Evolutionary conservation across 2,329 filamentous ascomycete genomes (phyloP).

Genomic region (Huntiella decipiens): DNA sequence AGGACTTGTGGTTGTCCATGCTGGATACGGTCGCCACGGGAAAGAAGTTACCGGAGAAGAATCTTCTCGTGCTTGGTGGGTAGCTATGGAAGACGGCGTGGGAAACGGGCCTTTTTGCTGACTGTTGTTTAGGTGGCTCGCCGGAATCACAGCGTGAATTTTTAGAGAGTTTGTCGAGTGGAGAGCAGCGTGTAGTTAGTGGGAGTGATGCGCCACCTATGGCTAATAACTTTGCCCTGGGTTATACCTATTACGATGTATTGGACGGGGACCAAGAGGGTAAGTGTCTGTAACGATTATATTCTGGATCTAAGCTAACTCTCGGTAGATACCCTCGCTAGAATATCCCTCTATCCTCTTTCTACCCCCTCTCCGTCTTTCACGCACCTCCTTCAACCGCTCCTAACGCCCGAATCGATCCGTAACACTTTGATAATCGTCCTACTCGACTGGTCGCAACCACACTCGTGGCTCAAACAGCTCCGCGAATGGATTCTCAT

Average conservation of each 20-base stretch:
- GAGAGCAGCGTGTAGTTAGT: constrained; percentile 32
- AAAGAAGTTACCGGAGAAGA: constrained; percentile 81
- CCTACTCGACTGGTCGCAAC: constrained; percentile 87
- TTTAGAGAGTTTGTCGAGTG: constrained; percentile 42
- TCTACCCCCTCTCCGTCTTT: constrained; percentile 72
- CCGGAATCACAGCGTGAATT: constrained; percentile 73
- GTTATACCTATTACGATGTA: constrained; percentile 90
- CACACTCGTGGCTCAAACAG: constrained; percentile 81
- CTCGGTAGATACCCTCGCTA: constrained; percentile 61
- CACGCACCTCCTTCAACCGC: constrained; percentile 61
- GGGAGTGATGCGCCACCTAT: constrained; percentile 53
- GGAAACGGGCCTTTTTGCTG: neutral
- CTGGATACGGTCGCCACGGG: constrained; percentile 77
- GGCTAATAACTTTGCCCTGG: constrained; percentile 79
- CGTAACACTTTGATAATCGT: constrained; percentile 76
- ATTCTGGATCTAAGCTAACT: neutral
- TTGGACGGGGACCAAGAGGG: constrained; percentile 86
- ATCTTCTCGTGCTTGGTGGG: constrained; percentile 65
- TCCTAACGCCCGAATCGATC: constrained; percentile 67
- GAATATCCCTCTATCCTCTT: constrained; percentile 74
- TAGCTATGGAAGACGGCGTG: neutral
- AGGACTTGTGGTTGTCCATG: constrained; percentile 89
- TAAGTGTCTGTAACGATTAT: constrained; percentile 19
- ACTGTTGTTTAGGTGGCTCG: constrained; percentile 42
- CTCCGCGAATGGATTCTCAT: constrained; percentile 78